phyloP scores from a whole-genome alignment of 208 protist genomes.

The Crithidia sp. region DNA sequence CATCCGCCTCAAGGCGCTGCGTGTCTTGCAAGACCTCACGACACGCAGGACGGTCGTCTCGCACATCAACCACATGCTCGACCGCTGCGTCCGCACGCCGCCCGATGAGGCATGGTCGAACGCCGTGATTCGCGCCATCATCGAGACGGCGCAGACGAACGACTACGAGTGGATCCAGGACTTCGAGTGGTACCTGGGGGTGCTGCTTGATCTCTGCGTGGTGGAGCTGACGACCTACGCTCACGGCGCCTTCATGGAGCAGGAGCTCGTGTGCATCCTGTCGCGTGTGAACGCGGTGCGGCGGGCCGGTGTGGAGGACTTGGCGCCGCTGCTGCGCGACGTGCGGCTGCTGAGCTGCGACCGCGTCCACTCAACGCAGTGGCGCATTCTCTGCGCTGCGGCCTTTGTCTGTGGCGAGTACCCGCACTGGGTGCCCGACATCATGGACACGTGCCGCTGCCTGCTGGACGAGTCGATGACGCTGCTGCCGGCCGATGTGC shows the following conservation, averaged over 20 bases:
- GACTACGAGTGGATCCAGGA: constrained; percentile 94
- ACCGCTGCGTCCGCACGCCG: constrained; percentile 57
- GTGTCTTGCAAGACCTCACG: constrained; percentile 93
- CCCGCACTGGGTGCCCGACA: constrained; percentile 75
- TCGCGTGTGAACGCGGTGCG: constrained; percentile 94
- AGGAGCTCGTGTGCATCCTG: constrained; percentile 94
- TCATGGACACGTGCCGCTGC: constrained; percentile 41
- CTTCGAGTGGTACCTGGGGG: constrained; percentile 98
- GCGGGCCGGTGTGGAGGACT: constrained; percentile 65
- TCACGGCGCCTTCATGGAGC: constrained; percentile 88
- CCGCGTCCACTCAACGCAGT: constrained; percentile 63
- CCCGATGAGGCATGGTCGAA: constrained; percentile 93
- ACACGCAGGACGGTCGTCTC: constrained; percentile 91
- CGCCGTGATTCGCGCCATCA: constrained; percentile 88
- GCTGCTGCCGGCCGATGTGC: constrained; percentile 79
- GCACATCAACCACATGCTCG: constrained; percentile 78
- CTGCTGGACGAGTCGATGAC: constrained; percentile 56
- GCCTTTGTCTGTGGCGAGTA: constrained; percentile 96
- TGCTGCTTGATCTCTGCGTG: constrained; percentile 92
- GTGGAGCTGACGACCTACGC: constrained; percentile 57
- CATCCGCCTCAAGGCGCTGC: constrained; percentile 95
- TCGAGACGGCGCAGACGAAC: constrained; percentile 76
- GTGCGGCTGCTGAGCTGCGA: constrained; percentile 52
- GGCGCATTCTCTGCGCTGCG: constrained; percentile 85
- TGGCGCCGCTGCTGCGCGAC: constrained; percentile 61